These are phyloP conservation scores for Metrosideros polymorpha DNA, from an alignment of 441 rosid species.

Conservation along the genomic window DNA sequence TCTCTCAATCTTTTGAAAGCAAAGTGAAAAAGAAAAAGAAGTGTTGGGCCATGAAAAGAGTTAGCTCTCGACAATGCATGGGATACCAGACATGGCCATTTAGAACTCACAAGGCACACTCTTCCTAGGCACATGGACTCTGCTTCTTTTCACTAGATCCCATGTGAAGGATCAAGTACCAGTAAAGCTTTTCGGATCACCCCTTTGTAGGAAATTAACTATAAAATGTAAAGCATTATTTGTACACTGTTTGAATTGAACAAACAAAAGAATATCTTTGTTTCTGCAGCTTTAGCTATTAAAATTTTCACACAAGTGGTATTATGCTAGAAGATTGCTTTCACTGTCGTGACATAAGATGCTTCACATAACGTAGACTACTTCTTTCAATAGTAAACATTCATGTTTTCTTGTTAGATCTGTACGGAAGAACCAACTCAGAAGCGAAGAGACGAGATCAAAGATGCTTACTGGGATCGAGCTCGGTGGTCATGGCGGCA, in stretches of 20 bases:
- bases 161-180: not conserved
- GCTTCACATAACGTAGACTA: not conserved
- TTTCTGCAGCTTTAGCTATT: not conserved
- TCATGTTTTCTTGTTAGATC: not conserved
- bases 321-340: not conserved
- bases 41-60: not conserved
- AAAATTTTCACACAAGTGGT: not conserved
- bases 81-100: not conserved
- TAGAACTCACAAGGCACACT: not conserved
- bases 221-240: not conserved
- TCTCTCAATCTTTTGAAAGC: not conserved
- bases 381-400: not conserved
- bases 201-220: not conserved
- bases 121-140: constrained; percentile 15
- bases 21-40: not conserved
- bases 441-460: not conserved
- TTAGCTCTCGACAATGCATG: not conserved
- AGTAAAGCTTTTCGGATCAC: not conserved
- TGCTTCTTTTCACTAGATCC: not conserved
- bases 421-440: not conserved
- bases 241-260: not conserved
- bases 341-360: not conserved
- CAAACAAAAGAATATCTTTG: not conserved
- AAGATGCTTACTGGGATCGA: constrained; percentile 54
- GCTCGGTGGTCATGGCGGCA: constrained; percentile 57